phyloP scores from a whole-genome alignment of 176 grass and related monocot species.

The Thalia dealbata region DNA sequence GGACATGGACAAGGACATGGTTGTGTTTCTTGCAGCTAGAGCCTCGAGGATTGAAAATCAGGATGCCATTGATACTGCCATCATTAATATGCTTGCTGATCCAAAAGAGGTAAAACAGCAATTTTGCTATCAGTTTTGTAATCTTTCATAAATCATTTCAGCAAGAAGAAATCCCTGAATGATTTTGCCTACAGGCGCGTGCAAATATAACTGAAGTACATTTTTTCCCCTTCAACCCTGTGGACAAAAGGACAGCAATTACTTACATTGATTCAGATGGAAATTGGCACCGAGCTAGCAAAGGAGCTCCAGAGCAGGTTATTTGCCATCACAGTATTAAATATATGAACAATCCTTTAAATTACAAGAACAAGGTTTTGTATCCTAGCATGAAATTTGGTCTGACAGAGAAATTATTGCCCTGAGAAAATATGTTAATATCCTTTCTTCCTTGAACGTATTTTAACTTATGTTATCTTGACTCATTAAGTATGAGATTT shows the following conservation, averaged over 20 bases:
- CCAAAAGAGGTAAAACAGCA: conserved; percentile 50
- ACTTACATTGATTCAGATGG: conserved; percentile 52
- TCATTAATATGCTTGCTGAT: conserved; percentile 70
- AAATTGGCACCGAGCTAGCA: conserved; percentile 75
- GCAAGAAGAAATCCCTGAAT: conserved; percentile 3
- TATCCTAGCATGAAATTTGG: not conserved
- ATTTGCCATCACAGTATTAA: not conserved
- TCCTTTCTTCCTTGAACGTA: not conserved
- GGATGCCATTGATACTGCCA: conserved; percentile 81
- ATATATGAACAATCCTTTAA: not conserved
- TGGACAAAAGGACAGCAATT: conserved; percentile 79
- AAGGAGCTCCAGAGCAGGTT: conserved; percentile 92
- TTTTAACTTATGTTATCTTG: not conserved
- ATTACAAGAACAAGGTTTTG: not conserved
- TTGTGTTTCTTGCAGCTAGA: conserved; percentile 65
- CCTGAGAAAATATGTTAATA: not conserved
- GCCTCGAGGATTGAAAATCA: conserved; percentile 72
- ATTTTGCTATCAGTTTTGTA: not conserved
- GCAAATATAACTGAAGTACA: conserved; percentile 64
- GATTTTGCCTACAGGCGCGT: conserved; percentile 41
- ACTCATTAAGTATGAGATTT: not conserved
- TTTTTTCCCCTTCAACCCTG: conserved; percentile 78
- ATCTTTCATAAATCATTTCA: not conserved
- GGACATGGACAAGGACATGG: conserved; percentile 57
- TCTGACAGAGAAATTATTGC: not conserved